phyloP scores from a whole-genome alignment of 495 filamentous ascomycete species.

The Physcia stellaris region DNA sequence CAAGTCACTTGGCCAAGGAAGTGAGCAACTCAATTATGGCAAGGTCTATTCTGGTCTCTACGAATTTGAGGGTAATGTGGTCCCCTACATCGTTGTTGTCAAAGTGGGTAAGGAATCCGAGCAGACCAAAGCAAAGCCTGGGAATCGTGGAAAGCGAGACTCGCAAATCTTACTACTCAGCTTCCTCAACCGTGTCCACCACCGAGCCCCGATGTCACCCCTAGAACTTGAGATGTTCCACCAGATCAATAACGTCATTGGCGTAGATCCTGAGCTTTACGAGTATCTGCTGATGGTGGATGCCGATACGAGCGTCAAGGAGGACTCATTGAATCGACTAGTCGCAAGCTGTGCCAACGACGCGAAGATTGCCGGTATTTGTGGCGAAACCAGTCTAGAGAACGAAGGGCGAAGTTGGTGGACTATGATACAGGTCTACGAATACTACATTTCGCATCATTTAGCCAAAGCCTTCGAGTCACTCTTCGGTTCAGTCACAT shows the following conservation, averaged over 20 bases:
- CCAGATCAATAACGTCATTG: slow-evolving; percentile 98
- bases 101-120: slow-evolving; percentile 97
- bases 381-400: slow-evolving; percentile 90
- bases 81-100: slow-evolving; percentile 89
- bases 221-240: slow-evolving; percentile 97
- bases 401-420: slow-evolving; percentile 92
- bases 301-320: slow-evolving; percentile 87
- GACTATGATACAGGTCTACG: slow-evolving; percentile 99
- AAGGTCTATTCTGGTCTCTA: slow-evolving; percentile 98
- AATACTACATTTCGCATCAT: slow-evolving; percentile 99
- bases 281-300: slow-evolving; percentile 97
- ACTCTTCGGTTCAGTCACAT: slow-evolving; percentile 93
- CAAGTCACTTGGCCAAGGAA: slow-evolving; percentile 78
- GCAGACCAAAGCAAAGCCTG: slow-evolving; percentile 80
- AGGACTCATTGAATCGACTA: slow-evolving; percentile 83
- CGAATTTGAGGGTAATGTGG: slow-evolving; percentile 93
- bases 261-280: slow-evolving; percentile 92
- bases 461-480: slow-evolving; percentile 96
- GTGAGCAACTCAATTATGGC: slow-evolving; percentile 90
- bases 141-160: slow-evolving; percentile 96
- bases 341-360: slow-evolving; percentile 90
- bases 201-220: slow-evolving; percentile 84
- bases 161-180: slow-evolving; percentile 67
- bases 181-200: slow-evolving; percentile 95
- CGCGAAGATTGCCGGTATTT: slow-evolving; percentile 92